Percentiles rank a stretch among this genome's conserved stretches.
phyloP scores from a whole-genome alignment of 2,329 filamentous ascomycete species.

The Stemphylium lycopersici region DNA sequence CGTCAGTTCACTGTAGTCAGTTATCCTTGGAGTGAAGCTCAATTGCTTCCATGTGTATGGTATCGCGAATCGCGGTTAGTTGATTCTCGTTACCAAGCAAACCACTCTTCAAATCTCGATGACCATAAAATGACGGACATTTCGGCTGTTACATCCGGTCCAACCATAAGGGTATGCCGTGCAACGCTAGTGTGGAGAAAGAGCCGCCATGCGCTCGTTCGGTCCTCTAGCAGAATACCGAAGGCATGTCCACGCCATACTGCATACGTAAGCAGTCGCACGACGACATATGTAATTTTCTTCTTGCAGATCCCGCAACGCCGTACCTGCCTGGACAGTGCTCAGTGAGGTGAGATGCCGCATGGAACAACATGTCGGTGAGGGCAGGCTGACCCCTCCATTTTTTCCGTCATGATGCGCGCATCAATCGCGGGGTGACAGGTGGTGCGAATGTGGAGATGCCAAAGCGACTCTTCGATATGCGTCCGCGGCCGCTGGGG shows the following conservation, averaged over 20 bases:
- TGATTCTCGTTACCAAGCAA: no score
- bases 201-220: conserved; percentile 3
- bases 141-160: neutral
- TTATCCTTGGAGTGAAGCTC: neutral
- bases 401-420: neutral
- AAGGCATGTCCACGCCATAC: neutral
- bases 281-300: neutral
- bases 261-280: conserved; percentile 2
- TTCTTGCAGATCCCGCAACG: neutral
- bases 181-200: neutral
- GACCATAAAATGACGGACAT: neutral
- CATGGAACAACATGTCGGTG: conserved; percentile 9
- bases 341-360: neutral
- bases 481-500: conserved; percentile 1
- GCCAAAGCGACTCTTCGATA: conserved; percentile 4
- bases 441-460: conserved; percentile 6
- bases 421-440: conserved; percentile 9
- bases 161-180: neutral
- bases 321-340: neutral
- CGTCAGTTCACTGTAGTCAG: neutral
- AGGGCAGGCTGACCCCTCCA: conserved; percentile 5
- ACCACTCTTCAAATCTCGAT: no score
- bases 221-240: neutral
- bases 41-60: neutral
- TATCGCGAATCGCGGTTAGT: no score